Evolutionary conservation across 1,284 basidiomycete genomes (phyloP).

Genomic region (Trichosporon ovoides): DNA sequence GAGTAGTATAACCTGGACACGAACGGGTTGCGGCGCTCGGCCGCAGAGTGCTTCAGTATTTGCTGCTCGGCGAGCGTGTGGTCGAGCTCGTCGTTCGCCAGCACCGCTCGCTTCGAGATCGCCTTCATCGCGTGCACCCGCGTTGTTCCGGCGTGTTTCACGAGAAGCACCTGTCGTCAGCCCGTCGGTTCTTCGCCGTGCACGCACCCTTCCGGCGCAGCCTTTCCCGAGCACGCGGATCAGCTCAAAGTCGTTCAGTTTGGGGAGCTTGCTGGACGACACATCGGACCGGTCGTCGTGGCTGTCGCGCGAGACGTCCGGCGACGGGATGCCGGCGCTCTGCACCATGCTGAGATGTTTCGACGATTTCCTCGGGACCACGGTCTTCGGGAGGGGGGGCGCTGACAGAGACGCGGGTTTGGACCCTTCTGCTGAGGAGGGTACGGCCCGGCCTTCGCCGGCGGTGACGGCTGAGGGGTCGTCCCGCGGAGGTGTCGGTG

Average conservation of each 20-base stretch:
- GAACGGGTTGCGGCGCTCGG: slow-evolving; percentile 73
- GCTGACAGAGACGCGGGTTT: background rate
- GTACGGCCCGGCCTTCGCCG: background rate
- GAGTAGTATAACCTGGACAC: slow-evolving; percentile 91
- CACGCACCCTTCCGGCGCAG: slow-evolving; percentile 74
- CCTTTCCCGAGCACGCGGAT: slow-evolving; percentile 92
- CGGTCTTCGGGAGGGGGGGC: background rate
- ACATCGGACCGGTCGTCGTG: background rate
- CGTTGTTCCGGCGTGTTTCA: slow-evolving; percentile 65
- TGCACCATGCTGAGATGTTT: background rate
- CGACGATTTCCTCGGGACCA: background rate
- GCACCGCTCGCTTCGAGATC: slow-evolving; percentile 90
- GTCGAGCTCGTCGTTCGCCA: slow-evolving; percentile 89
- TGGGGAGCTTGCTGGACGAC: slow-evolving; percentile 48
- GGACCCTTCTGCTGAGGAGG: background rate
- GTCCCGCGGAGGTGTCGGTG: slow-evolving; percentile 19
- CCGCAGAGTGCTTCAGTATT: slow-evolving; percentile 79
- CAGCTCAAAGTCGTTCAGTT: slow-evolving; percentile 88
- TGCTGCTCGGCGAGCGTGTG: slow-evolving; percentile 94
- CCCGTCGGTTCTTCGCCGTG: too few relatives aligned
- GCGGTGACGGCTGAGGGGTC: background rate
- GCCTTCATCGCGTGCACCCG: slow-evolving; percentile 88
- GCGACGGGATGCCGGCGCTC: slow-evolving; percentile 9
- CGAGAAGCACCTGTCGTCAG: slow-evolving; percentile 61
- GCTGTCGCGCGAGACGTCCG: slow-evolving; percentile 12